phyloP scores from a whole-genome alignment of 208 protist genomes.

The Trypanosoma vivax region DNA sequence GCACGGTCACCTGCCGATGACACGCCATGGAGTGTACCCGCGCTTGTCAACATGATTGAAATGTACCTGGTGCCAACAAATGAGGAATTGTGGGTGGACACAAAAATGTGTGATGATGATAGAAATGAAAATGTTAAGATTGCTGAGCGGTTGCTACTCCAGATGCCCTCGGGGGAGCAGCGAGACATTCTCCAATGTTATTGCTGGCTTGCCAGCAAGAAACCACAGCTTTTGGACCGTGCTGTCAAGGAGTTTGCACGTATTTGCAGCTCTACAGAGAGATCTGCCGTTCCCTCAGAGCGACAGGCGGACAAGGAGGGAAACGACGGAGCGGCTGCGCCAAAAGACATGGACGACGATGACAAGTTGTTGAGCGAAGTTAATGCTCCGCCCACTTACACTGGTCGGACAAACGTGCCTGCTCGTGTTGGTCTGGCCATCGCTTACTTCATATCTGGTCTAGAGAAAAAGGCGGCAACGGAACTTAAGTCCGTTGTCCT shows the following conservation, averaged over 20 bases:
- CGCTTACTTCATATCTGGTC: slow-evolving; percentile 39
- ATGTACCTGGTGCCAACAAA: slow-evolving; percentile 90
- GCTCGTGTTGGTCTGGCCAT: slow-evolving; percentile 76
- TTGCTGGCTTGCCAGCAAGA: slow-evolving; percentile 60
- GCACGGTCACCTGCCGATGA: slow-evolving; percentile 70
- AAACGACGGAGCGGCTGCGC: slow-evolving; percentile 18
- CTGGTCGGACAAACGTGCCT: slow-evolving; percentile 40
- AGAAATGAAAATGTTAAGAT: slow-evolving; percentile 68
- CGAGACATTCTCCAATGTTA: slow-evolving; percentile 75
- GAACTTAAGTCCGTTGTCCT: slow-evolving; percentile 63
- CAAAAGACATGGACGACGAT: slow-evolving; percentile 48
- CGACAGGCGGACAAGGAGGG: slow-evolving; percentile 2
- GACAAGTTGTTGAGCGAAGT: slow-evolving; percentile 27
- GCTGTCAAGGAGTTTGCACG: slow-evolving; percentile 64
- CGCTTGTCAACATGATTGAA: slow-evolving; percentile 89
- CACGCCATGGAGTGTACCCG: slow-evolving; percentile 75
- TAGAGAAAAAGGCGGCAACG: slow-evolving; percentile 73
- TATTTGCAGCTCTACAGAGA: slow-evolving; percentile 17
- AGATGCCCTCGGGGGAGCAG: slow-evolving; percentile 52
- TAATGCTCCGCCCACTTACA: slow-evolving; percentile 9
- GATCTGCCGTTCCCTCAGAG: neutral
- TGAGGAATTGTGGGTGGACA: slow-evolving; percentile 75
- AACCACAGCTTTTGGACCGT: slow-evolving; percentile 49
- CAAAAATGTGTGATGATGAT: slow-evolving; percentile 24
- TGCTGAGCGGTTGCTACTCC: slow-evolving; percentile 79